Conservation (phyloP, 1,139 yeast genomes). For the Candida tropicalis region DNA sequence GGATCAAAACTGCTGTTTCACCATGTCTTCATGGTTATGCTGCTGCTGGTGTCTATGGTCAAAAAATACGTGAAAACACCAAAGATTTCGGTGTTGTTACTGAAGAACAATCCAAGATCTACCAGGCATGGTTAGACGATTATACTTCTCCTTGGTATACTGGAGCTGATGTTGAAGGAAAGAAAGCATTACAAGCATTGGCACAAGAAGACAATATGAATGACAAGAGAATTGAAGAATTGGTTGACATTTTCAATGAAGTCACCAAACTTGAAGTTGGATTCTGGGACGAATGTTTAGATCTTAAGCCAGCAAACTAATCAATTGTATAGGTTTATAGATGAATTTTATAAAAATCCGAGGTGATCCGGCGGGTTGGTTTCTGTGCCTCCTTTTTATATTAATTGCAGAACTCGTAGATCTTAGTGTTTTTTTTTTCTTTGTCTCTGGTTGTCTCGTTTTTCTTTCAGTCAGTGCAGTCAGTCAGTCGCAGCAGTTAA, state of each 20-base stretch:
- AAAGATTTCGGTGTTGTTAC: slow-evolving; percentile 11
- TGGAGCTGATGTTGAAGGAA: slow-evolving; percentile 54
- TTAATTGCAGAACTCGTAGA: no score
- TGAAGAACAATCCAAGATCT: slow-evolving; percentile 29
- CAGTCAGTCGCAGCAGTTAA: no score
- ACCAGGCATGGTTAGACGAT: slow-evolving; percentile 62
- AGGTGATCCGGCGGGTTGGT: background rate
- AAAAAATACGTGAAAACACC: slow-evolving; percentile 16
- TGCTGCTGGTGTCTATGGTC: slow-evolving; percentile 46
- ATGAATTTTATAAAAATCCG: no score
- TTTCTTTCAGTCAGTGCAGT: background rate
- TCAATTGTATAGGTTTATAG: no score
- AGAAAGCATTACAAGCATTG: slow-evolving; percentile 47
- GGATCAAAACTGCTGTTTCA: slow-evolving; percentile 66
- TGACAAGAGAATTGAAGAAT: slow-evolving; percentile 45
- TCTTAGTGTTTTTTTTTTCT: background rate
- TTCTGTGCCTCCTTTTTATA: no score
- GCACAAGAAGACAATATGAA: slow-evolving; percentile 31
- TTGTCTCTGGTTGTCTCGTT: background rate
- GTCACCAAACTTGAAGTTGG: slow-evolving; percentile 61
- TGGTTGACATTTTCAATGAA: slow-evolving; percentile 59
- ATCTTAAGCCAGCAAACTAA: no score
- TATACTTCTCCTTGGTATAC: slow-evolving; percentile 60
- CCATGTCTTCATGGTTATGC: slow-evolving; percentile 81
- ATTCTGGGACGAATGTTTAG: slow-evolving; percentile 61